Evolutionary conservation across 441 rosid genomes (phyloP).

Genomic region (Manihot esculenta): DNA sequence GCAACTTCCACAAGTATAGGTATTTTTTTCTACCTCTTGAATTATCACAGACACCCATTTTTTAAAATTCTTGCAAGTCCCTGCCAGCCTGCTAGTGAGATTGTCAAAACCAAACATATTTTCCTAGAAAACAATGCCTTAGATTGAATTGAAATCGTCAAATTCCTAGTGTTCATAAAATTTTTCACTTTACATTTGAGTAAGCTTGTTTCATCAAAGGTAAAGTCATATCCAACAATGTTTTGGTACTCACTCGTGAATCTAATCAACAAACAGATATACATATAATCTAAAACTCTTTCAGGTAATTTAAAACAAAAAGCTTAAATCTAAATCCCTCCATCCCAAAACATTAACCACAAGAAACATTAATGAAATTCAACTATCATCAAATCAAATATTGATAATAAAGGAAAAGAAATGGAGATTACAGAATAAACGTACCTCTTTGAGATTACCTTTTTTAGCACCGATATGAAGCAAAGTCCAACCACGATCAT

Average conservation of each 20-base stretch:
- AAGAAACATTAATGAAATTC: neutral
- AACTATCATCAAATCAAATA: neutral
- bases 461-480: constrained; percentile 78
- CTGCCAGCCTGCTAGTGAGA: neutral
- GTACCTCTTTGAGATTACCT: constrained; percentile 73
- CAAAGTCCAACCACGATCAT: constrained; percentile 87
- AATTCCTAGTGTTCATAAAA: neutral
- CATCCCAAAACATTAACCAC: neutral
- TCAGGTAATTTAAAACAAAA: neutral
- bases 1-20: no score
- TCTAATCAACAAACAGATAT: neutral
- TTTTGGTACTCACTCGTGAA: neutral
- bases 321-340: no score
- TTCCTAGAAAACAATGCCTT: neutral
- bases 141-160: neutral
- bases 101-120: neutral
- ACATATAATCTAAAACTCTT: neutral
- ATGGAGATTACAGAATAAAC: neutral
- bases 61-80: neutral
- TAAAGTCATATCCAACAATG: neutral
- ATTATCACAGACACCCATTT: no score
- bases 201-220: neutral
- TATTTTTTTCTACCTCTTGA: no score
- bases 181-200: neutral
- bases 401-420: neutral